phyloP scores from a whole-genome alignment of 1,139 yeast species.

The Spathaspora jeffriesii region DNA sequence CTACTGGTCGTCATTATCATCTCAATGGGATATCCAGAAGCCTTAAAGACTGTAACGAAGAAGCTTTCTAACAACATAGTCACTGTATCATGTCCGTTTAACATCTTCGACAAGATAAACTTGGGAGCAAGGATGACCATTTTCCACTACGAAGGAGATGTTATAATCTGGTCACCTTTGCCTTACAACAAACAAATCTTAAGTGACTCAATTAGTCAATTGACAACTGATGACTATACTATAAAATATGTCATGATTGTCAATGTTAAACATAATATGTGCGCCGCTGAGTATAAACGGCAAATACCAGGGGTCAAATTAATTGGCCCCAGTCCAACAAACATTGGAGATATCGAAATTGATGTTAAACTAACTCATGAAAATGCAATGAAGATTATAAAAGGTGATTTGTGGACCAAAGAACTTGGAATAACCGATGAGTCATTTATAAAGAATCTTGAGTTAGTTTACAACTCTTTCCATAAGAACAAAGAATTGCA shows the following conservation, averaged over 20 bases:
- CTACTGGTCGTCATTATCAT: not conserved
- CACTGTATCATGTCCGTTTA: constrained; percentile 10
- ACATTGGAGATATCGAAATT: not conserved
- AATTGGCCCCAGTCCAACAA: constrained; percentile 9
- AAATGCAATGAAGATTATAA: constrained; percentile 6
- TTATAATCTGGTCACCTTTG: constrained; percentile 10
- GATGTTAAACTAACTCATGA: constrained; percentile 7
- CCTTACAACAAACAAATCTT: constrained; percentile 9
- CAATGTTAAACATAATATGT: constrained; percentile 9
- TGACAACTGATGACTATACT: constrained; percentile 5
- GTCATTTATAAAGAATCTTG: constrained; percentile 28
- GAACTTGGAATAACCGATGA: constrained; percentile 19
- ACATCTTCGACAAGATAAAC: constrained; percentile 5
- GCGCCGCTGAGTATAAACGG: constrained; percentile 9
- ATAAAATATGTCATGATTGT: constrained; percentile 9
- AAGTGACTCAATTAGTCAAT: constrained; percentile 4
- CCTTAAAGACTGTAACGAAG: constrained; percentile 6
- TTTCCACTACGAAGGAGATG: constrained; percentile 9
- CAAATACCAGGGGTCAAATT: constrained; percentile 9
- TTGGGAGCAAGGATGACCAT: constrained; percentile 10
- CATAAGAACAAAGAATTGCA: constrained; percentile 52
- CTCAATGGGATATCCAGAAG: constrained; percentile 6
- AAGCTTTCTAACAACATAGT: constrained; percentile 7
- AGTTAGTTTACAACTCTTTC: constrained; percentile 46
- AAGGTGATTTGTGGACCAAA: constrained; percentile 4